Conservation (phyloP, 2,329 filamentous ascomycete genomes). For the Emericellopsis cladophorae region DNA sequence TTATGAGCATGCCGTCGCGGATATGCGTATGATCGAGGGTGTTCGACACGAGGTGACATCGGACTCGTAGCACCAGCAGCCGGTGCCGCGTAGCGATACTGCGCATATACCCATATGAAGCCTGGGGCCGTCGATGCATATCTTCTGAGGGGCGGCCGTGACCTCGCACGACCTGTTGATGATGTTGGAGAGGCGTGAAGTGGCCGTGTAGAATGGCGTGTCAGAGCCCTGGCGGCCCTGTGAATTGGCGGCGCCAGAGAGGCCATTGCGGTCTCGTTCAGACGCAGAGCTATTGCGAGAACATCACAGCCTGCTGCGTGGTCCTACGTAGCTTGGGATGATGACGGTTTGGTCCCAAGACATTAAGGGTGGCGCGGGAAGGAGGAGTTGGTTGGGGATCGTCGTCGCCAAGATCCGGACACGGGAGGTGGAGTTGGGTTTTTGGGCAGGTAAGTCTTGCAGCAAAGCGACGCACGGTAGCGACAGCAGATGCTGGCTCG, state of each 20-base stretch:
- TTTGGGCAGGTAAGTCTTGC: no score
- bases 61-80: background rate
- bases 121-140: background rate
- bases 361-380: no score
- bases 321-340: no score
- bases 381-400: no score
- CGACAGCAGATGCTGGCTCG: no score
- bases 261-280: slow-evolving; percentile 1
- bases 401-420: no score
- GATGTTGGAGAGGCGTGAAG: background rate
- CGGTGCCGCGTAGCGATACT: background rate
- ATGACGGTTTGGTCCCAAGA: no score
- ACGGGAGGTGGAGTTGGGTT: no score
- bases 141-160: background rate
- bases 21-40: background rate
- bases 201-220: background rate
- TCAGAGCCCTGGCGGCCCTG: background rate
- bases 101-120: background rate
- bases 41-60: background rate
- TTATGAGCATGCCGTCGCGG: background rate
- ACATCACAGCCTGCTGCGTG: no score
- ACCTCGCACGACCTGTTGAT: background rate
- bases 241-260: slow-evolving; percentile 1
- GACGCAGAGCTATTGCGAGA: no score
- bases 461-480: no score